Conservation (phyloP, 805 yeast genomes). For the Debaryomyces castellii region DNA sequence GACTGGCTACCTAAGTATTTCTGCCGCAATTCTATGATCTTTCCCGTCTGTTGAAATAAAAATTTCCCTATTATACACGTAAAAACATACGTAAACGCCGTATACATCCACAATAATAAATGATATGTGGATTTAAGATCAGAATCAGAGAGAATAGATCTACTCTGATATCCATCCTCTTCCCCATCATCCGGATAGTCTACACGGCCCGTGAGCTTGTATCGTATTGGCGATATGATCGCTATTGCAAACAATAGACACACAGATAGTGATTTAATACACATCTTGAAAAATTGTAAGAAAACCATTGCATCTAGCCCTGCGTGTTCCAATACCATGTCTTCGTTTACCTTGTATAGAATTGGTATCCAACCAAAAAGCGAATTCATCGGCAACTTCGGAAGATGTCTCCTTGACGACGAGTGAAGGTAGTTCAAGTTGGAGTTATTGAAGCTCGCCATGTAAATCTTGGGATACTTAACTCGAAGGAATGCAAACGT, state of each 20-base stretch:
- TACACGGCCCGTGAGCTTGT: conserved; percentile 71
- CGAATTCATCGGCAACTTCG: conserved; percentile 53
- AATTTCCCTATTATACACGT: conserved; percentile 63
- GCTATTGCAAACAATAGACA: conserved; percentile 70
- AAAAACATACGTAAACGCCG: conserved; percentile 81
- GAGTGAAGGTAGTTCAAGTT: conserved; percentile 42
- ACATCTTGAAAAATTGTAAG: conserved; percentile 85
- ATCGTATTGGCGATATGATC: conserved; percentile 81
- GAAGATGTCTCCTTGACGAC: conserved; percentile 51
- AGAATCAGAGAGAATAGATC: background rate
- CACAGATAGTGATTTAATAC: conserved; percentile 63
- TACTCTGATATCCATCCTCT: background rate
- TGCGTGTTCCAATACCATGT: conserved; percentile 80
- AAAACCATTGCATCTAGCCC: conserved; percentile 95
- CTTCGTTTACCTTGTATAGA: conserved; percentile 63
- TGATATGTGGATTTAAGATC: background rate
- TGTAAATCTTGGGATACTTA: conserved; percentile 78
- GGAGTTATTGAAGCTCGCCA: conserved; percentile 65
- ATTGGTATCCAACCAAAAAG: conserved; percentile 82
- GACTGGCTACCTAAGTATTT: conserved; percentile 79
- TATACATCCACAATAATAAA: conserved; percentile 80
- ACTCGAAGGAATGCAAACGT: conserved; percentile 70
- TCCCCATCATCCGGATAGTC: conserved; percentile 25
- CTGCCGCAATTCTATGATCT: conserved; percentile 78
- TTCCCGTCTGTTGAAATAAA: conserved; percentile 66